These are phyloP conservation scores for Phytopythium cucurbitacearum DNA, from an alignment of 352 stramenopile species.

Conservation along the genomic window DNA sequence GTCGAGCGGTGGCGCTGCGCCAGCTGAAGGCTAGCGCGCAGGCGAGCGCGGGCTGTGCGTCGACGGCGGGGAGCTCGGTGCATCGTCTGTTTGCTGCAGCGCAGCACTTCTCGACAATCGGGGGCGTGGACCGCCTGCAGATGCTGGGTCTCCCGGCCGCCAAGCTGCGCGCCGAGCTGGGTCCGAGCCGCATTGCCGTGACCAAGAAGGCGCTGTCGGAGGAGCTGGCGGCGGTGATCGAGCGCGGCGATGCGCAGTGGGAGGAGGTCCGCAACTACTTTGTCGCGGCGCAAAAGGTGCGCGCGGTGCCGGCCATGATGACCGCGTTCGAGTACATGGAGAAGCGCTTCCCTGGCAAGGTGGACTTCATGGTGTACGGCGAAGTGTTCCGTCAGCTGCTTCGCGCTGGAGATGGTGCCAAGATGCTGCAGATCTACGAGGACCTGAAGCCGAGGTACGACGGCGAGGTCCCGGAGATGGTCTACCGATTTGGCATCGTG, in stretches of 20 bases:
- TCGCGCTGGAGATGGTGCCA: constrained; percentile 25
- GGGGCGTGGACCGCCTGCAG: constrained; percentile 36
- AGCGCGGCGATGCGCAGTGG: constrained; percentile 32
- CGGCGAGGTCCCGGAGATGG: constrained; percentile 46
- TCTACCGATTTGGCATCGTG: constrained; percentile 66
- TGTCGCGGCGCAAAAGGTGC: constrained; percentile 45
- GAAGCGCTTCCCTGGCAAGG: constrained; percentile 31
- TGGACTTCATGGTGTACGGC: constrained; percentile 60
- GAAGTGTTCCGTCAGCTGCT: constrained; percentile 53
- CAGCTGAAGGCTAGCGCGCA: constrained; percentile 22
- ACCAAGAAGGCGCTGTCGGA: constrained; percentile 34
- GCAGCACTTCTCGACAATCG: constrained; percentile 33
- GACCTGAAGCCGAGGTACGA: constrained; percentile 34
- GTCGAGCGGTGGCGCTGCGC: constrained; percentile 39
- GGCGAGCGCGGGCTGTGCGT: constrained; percentile 6
- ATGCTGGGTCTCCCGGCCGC: constrained; percentile 33
- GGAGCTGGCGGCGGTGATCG: constrained; percentile 27
- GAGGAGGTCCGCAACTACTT: constrained; percentile 56
- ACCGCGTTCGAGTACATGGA: constrained; percentile 45
- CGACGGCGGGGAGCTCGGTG: constrained; percentile 11
- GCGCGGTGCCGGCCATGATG: constrained; percentile 39
- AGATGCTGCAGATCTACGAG: constrained; percentile 50
- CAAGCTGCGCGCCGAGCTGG: constrained; percentile 34
- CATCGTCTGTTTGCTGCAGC: constrained; percentile 8
- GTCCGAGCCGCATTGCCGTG: constrained; percentile 18